These are phyloP conservation scores for Penicillium sp. DNA, from an alignment of 2,329 filamentous ascomycete genomes.

Conservation along the genomic window DNA sequence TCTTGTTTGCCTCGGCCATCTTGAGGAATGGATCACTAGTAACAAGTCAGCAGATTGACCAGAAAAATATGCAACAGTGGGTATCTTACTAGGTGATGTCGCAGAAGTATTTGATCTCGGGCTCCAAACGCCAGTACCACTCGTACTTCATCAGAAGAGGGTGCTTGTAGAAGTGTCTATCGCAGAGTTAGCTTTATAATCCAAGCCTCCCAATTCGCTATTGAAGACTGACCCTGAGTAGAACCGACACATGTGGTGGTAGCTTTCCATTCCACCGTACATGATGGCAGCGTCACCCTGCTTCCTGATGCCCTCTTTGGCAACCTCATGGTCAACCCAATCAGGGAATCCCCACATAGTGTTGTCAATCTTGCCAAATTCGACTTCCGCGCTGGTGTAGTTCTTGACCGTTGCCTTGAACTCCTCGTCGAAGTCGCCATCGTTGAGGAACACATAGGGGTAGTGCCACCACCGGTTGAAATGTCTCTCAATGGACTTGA, in stretches of 20 bases:
- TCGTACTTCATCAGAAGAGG: constrained; percentile 90
- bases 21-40: constrained; percentile 81
- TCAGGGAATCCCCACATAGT: constrained; percentile 95
- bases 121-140: constrained; percentile 99
- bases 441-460: constrained; percentile 95
- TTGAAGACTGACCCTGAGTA: constrained; percentile 70
- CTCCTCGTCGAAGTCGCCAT: constrained; percentile 88
- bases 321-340: constrained; percentile 89
- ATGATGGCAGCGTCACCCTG: constrained; percentile 96
- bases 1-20: constrained; percentile 93
- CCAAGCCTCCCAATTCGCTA: background rate
- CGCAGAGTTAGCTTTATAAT: constrained; percentile 14
- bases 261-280: constrained; percentile 98
- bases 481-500: constrained; percentile 95
- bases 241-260: constrained; percentile 98
- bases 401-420: constrained; percentile 84
- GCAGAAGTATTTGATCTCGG: constrained; percentile 99
- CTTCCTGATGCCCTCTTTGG: constrained; percentile 90
- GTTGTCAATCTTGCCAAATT: constrained; percentile 86
- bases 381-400: constrained; percentile 76
- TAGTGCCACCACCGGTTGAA: constrained; percentile 99
- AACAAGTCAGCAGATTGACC: constrained; percentile 2
- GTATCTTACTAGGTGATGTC: constrained; percentile 85
- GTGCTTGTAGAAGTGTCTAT: constrained; percentile 91
- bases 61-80: background rate